Evolutionary conservation across 2,329 filamentous ascomycete genomes (phyloP).

Genomic region (Meredithiella fracta): DNA sequence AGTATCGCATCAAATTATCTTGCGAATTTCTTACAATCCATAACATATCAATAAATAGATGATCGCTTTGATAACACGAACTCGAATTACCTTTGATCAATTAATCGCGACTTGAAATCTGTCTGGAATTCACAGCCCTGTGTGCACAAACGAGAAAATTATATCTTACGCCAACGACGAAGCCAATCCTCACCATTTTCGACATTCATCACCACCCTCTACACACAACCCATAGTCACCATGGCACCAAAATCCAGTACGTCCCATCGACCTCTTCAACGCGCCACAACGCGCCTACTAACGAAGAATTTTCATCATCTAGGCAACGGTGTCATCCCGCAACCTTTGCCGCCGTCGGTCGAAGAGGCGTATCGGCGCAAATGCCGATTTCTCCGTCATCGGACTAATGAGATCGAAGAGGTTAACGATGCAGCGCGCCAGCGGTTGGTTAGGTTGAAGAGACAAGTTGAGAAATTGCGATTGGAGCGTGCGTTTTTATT

Average conservation of each 20-base stretch:
- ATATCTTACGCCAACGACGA: too few species aligned
- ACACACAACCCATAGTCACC: too few species aligned
- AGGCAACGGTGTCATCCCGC: constrained; percentile 33
- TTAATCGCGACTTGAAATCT: too few species aligned
- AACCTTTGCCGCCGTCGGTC: constrained; percentile 65
- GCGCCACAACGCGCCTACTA: not conserved
- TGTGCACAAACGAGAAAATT: too few species aligned
- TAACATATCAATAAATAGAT: too few species aligned
- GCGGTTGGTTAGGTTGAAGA: constrained; percentile 62
- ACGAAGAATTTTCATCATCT: constrained; percentile 1
- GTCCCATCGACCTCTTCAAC: not conserved
- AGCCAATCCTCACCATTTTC: too few species aligned
- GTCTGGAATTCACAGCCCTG: too few species aligned
- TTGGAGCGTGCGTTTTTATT: constrained; percentile 65
- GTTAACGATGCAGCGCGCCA: constrained; percentile 73
- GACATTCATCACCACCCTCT: too few species aligned
- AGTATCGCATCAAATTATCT: too few species aligned
- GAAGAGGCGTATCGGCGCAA: constrained; percentile 93
- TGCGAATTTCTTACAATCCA: too few species aligned
- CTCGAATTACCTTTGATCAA: too few species aligned
- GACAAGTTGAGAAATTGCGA: constrained; percentile 80
- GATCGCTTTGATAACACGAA: too few species aligned
- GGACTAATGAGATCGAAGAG: constrained; percentile 80
- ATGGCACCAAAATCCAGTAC: not conserved
- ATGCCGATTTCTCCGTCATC: constrained; percentile 85